Percentiles rank a stretch among this genome's conserved stretches.
These are phyloP conservation scores for Bryopsis sp. DNA, from an alignment of 139 green algal genomes.

Conservation along the genomic window DNA sequence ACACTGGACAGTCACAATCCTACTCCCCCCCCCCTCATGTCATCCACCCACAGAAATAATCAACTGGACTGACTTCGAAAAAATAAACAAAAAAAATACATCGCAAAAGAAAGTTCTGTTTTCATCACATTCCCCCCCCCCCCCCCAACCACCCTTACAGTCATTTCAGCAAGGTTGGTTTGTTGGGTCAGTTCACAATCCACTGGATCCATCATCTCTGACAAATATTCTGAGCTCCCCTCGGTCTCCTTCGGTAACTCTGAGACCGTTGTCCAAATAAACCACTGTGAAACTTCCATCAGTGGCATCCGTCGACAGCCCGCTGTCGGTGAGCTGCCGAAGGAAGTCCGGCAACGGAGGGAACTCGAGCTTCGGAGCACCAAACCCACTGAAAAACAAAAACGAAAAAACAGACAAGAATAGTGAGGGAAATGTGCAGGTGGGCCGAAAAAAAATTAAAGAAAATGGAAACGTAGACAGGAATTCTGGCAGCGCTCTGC, in stretches of 20 bases:
- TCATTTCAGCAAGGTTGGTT: no score
- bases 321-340: not conserved
- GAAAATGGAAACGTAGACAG: not conserved
- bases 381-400: conserved; percentile 16
- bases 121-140: no score
- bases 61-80: no score
- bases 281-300: conserved; percentile 23
- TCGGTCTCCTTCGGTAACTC: conserved; percentile 26
- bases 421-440: not conserved
- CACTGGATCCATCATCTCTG: not conserved
- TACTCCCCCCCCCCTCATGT: no score
- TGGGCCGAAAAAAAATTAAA: not conserved
- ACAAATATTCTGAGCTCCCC: conserved; percentile 28
- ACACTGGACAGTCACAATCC: no score
- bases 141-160: no score
- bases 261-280: conserved; percentile 24
- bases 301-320: not conserved
- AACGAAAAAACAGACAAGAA: not conserved
- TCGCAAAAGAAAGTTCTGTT: no score
- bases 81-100: no score
- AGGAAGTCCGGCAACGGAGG: not conserved
- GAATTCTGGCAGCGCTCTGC: no score
- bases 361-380: not conserved
- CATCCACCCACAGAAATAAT: no score
- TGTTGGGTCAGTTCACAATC: no score